Evolutionary conservation across 163 green algal genomes (phyloP).

Genomic region (Chlorella variabilis): DNA sequence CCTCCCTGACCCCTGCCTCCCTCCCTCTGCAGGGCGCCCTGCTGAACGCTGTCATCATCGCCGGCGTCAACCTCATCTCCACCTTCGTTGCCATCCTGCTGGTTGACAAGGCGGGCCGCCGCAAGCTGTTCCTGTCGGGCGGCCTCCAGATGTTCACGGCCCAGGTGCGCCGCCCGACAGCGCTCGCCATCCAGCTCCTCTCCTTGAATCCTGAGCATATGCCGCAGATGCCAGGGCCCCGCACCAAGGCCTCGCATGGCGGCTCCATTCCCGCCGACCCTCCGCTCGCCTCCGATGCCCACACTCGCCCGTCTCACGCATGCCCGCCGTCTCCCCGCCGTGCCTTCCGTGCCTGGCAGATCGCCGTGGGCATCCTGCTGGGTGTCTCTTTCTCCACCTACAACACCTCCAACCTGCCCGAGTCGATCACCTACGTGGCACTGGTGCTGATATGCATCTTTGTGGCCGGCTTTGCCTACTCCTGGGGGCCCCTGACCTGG

Average conservation of each 20-base stretch:
- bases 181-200: too few relatives aligned
- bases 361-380: constrained; percentile 63
- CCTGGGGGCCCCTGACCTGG: constrained; percentile 65
- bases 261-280: too few relatives aligned
- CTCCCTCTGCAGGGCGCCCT: constrained; percentile 45
- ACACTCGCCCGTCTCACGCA: too few relatives aligned
- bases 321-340: too few relatives aligned
- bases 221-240: too few relatives aligned
- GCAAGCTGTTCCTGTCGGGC: constrained; percentile 70
- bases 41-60: constrained; percentile 80
- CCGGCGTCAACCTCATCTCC: constrained; percentile 71
- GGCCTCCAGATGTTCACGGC: constrained; percentile 40
- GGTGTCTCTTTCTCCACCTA: constrained; percentile 49
- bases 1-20: not conserved
- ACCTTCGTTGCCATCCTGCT: constrained; percentile 73
- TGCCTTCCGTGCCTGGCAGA: too few relatives aligned
- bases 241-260: too few relatives aligned
- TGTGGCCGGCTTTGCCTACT: constrained; percentile 58
- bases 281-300: too few relatives aligned
- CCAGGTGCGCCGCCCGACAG: too few relatives aligned
- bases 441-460: constrained; percentile 70
- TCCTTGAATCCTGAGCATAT: too few relatives aligned
- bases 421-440: constrained; percentile 64
- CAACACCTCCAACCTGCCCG: constrained; percentile 40
- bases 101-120: constrained; percentile 71